These are phyloP conservation scores for Margaritispora aquatica DNA, from an alignment of 495 filamentous ascomycete species.

Conservation along the genomic window DNA sequence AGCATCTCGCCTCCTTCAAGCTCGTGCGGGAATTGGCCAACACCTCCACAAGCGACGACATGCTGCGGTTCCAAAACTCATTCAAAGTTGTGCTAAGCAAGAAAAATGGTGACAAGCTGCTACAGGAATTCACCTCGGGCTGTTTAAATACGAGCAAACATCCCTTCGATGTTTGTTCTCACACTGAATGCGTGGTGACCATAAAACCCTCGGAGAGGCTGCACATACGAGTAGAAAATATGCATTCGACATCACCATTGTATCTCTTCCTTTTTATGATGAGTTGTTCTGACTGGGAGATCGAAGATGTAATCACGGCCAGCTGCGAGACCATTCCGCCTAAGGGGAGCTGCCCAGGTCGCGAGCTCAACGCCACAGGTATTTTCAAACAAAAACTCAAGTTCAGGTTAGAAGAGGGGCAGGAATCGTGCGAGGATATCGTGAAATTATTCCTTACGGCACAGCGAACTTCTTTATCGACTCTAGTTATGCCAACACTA, in stretches of 20 bases:
- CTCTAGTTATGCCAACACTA: constrained; percentile 11
- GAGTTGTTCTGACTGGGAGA: constrained; percentile 9
- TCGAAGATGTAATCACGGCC: constrained; percentile 9
- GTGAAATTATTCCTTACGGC: constrained; percentile 17
- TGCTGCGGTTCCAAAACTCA: neutral
- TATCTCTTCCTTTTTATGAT: neutral
- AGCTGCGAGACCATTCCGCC: constrained; percentile 1
- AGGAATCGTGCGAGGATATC: constrained; percentile 13
- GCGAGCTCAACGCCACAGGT: neutral
- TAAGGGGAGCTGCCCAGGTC: neutral
- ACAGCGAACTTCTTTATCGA: constrained; percentile 15
- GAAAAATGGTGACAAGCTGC: neutral
- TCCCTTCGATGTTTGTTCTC: neutral
- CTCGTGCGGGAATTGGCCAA: neutral
- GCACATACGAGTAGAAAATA: neutral
- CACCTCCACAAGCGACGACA: neutral
- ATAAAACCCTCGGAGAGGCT: neutral
- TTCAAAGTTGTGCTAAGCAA: neutral
- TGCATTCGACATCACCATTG: neutral
- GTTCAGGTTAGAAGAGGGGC: constrained; percentile 4
- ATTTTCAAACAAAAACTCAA: neutral
- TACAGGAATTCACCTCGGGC: neutral
- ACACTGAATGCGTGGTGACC: neutral
- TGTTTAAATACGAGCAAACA: neutral
- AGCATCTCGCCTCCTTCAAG: neutral